A percentile compares a stretch with the other conserved stretches of the same genome.
Evolutionary conservation across 2,329 filamentous ascomycete species (phyloP).

Genomic region (Phaeosphaeriaceae sp.): DNA sequence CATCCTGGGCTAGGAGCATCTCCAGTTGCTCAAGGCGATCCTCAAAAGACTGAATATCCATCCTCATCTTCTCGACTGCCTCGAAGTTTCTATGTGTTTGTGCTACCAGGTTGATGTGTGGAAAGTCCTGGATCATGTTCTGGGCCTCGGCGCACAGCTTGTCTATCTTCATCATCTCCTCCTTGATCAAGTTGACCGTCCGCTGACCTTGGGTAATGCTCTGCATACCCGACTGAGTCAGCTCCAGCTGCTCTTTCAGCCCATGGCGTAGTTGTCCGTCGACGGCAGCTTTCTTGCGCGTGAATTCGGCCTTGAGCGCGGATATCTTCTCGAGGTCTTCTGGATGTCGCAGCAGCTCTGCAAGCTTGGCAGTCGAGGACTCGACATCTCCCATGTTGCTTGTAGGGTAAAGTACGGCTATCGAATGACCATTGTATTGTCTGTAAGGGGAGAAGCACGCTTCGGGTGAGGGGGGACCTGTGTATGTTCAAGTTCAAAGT

Average conservation of each 20-base stretch:
- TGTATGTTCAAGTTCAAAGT: neutral
- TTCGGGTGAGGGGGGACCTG: neutral
- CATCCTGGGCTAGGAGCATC: conserved; percentile 79
- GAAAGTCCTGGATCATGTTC: conserved; percentile 96
- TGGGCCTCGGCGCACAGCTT: conserved; percentile 96
- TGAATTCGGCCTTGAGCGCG: conserved; percentile 87
- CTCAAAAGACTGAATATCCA: conserved; percentile 86
- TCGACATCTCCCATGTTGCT: conserved; percentile 67
- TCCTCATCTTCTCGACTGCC: conserved; percentile 91
- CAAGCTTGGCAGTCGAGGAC: conserved; percentile 74
- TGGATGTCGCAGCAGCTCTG: conserved; percentile 90
- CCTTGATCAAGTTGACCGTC: conserved; percentile 90
- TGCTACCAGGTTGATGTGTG: conserved; percentile 87
- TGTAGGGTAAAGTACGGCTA: conserved; percentile 9
- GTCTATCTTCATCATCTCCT: conserved; percentile 99
- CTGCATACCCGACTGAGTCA: conserved; percentile 90
- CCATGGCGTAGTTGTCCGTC: conserved; percentile 89
- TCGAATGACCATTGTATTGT: conserved; percentile 23
- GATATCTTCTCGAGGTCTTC: conserved; percentile 97
- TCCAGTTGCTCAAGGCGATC: conserved; percentile 77
- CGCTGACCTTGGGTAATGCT: conserved; percentile 89
- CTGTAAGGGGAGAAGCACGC: neutral
- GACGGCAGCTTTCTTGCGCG: conserved; percentile 89
- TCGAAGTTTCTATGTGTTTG: conserved; percentile 97
- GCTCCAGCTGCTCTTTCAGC: conserved; percentile 89